phyloP scores from a whole-genome alignment of 495 filamentous ascomycete species.

The Alectoria sarmentosa region DNA sequence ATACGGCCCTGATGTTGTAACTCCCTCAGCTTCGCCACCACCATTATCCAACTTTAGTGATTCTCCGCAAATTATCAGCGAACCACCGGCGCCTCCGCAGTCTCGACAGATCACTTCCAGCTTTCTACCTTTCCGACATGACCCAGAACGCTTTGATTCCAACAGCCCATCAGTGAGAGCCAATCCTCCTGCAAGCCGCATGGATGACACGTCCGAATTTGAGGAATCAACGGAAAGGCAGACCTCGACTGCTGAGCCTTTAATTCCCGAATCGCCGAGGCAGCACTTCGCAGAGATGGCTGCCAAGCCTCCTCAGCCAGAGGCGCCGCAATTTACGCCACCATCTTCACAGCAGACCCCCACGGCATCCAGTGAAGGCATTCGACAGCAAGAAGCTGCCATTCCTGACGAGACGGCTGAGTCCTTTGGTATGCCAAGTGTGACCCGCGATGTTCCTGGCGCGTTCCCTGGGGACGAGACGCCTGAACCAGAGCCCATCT shows the following conservation, averaged over 20 bases:
- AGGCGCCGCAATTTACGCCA: conserved; percentile 12
- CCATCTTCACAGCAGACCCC: conserved; percentile 17
- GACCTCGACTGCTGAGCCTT: conserved; percentile 15
- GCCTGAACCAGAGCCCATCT: conserved; percentile 19
- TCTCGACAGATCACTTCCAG: conserved; percentile 66
- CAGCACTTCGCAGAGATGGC: conserved; percentile 22
- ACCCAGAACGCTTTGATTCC: conserved; percentile 53
- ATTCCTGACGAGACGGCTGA: conserved; percentile 10
- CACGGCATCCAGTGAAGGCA: conserved; percentile 2
- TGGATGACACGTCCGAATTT: conserved; percentile 49
- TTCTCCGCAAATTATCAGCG: conserved; percentile 47
- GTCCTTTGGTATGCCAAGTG: conserved; percentile 29
- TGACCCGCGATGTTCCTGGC: conserved; percentile 40
- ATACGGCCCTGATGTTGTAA: conserved; percentile 35
- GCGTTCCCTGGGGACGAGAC: conserved; percentile 50
- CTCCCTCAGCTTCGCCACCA: conserved; percentile 57
- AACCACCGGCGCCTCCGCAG: conserved; percentile 55
- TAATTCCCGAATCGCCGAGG: conserved; percentile 16
- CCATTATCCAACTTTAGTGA: conserved; percentile 40
- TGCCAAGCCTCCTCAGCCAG: conserved; percentile 18
- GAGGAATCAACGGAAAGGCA: conserved; percentile 51
- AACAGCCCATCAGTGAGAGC: conserved; percentile 71
- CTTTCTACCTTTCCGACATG: conserved; percentile 55
- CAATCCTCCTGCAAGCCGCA: conserved; percentile 70
- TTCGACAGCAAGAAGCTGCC: conserved; percentile 14